Evolutionary conservation across 305 asterid genomes (phyloP).

Genomic region (Fraxinus platypoda): DNA sequence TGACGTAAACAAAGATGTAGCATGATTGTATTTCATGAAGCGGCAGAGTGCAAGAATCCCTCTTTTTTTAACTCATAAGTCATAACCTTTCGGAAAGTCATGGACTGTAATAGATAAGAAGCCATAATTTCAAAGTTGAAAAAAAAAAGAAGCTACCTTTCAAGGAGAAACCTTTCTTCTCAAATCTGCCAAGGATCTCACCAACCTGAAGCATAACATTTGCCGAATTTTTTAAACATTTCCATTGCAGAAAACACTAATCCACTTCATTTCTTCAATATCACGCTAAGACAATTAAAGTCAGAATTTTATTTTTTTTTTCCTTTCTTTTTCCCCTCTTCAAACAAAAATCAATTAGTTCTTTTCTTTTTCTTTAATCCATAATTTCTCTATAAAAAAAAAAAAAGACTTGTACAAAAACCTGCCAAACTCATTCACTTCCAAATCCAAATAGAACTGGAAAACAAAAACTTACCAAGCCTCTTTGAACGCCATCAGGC

Average conservation of each 20-base stretch:
- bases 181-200: constrained; percentile 73
- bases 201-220: constrained; percentile 53
- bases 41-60: too few relatives aligned
- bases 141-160: constrained; percentile 43
- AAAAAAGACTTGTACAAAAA: neutral
- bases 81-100: neutral
- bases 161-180: constrained; percentile 81
- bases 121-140: neutral
- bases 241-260: constrained; percentile 1
- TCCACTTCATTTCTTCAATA: constrained; percentile 5
- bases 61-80: neutral
- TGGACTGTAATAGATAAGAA: neutral
- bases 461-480: constrained; percentile 43
- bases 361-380: neutral
- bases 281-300: neutral
- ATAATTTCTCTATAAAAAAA: neutral
- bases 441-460: neutral
- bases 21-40: too few relatives aligned
- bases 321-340: neutral
- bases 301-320: neutral
- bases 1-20: too few relatives aligned
- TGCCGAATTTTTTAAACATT: neutral
- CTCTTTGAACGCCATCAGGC: constrained; percentile 93
- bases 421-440: neutral
- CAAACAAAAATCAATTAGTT: neutral